Evolutionary conservation across 2,329 filamentous ascomycete species (phyloP), one percentile per base, ranked within the genome.

Genomic region (Paraphoma sp.): DNA sequence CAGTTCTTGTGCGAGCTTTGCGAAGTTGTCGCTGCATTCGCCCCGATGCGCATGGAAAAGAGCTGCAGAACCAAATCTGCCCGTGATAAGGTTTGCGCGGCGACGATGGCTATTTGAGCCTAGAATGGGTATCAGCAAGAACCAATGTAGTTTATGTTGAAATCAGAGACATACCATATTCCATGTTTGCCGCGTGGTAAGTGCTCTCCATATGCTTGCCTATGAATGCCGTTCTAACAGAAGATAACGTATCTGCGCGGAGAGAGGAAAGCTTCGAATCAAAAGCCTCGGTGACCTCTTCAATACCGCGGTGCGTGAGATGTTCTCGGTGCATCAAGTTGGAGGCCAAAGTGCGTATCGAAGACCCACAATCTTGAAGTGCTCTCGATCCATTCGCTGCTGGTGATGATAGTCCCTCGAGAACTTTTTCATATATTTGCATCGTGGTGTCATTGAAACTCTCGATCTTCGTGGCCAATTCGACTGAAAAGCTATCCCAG

Each of bases 401-500:
- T 48, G 30, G 17, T 8, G 45, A 17, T 12, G 23, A 18, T 18
- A 49, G 52, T 14, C 50, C 40, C 7, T n/a, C n/a, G 16, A 59
- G 29, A 16, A 56, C 42, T 9, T 55, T 51, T n/a, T 28, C 28
- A 33, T 62, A 60, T 2, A 44, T 16, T 41, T 44, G 16, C 12
- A 63, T 42, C n/a, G 72, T 54, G 2, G 38, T 50, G 3, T 18
- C 48, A n/a, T 51, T 33, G 11, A 57, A 36, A 6, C 46, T 18
- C 2, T 67, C 46, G 12, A 72, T 45, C 11, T 48, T 33, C 14
- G 48, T 30, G 4, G 65, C 14, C 14, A 76, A 16, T 3, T 51
- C 52, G 1, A 10, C 10, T 1, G 48, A 23, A 4, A 79, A 60
- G 0, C 48, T 41, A 14, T 65, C 30, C 79, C 80, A 83, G 5